phyloP scores from a whole-genome alignment of 345 rosid genomes.

The Gossypium ekmanianum region DNA sequence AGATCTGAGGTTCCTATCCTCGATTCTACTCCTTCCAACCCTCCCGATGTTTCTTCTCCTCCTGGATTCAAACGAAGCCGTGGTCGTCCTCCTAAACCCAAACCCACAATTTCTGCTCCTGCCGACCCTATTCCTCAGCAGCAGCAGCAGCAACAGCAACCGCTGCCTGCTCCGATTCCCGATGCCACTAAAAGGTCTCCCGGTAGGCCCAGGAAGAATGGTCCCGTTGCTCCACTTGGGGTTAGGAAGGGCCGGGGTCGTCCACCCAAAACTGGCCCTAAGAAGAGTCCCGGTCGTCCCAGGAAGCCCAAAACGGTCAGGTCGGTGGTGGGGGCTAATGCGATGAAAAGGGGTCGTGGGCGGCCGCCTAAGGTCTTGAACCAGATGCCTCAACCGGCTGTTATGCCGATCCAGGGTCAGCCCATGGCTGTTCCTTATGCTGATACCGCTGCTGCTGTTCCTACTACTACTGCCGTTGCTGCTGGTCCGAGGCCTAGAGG shows the following conservation, averaged over 20 bases:
- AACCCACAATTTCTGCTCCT: background rate
- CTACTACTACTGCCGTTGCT: background rate
- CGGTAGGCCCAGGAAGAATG: conserved; percentile 51
- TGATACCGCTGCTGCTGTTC: background rate
- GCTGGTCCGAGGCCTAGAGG: conserved; percentile 43
- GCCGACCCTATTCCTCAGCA: conserved; percentile 2
- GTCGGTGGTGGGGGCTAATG: conserved; percentile 18
- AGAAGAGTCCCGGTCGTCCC: conserved; percentile 40
- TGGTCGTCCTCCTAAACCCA: conserved; percentile 65
- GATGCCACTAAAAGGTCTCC: conserved; percentile 28
- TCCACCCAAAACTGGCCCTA: conserved; percentile 35
- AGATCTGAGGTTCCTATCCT: conserved; percentile 32
- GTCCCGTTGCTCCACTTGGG: conserved; percentile 11
- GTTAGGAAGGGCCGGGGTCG: conserved; percentile 40
- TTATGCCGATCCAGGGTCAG: conserved; percentile 16
- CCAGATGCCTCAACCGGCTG: background rate
- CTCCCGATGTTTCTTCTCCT: conserved; percentile 15
- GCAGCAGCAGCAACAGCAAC: background rate
- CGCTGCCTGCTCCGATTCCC: background rate
- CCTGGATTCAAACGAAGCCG: conserved; percentile 51
- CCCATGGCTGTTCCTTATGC: conserved; percentile 28
- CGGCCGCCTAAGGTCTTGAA: conserved; percentile 27
- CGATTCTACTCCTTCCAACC: conserved; percentile 11
- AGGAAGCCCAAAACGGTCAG: conserved; percentile 33
- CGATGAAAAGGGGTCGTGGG: conserved; percentile 31